phyloP scores from a whole-genome alignment of 495 filamentous ascomycete genomes.

The Pseudevernia furfuracea region DNA sequence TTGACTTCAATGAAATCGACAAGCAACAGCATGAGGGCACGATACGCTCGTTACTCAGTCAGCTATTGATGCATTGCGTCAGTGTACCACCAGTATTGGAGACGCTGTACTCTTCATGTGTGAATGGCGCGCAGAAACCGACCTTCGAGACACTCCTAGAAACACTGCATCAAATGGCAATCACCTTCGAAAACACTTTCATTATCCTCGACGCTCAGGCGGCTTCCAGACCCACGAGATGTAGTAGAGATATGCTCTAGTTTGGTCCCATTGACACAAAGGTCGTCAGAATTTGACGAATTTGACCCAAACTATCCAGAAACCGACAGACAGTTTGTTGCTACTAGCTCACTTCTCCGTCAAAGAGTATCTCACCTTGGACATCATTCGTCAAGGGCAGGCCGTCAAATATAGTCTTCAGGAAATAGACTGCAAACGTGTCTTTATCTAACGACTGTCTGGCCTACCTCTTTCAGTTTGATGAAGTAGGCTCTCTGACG shows the following conservation, averaged over 20 bases:
- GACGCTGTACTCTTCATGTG: constrained; percentile 14
- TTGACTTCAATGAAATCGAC: constrained; percentile 31
- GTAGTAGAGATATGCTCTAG: constrained; percentile 23
- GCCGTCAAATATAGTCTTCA: constrained; percentile 10
- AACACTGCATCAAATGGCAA: neutral
- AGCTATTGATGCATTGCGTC: constrained; percentile 24
- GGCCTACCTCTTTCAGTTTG: constrained; percentile 26
- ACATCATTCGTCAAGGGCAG: neutral
- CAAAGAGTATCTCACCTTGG: too few relatives aligned
- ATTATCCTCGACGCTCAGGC: constrained; percentile 28
- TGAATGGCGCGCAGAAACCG: constrained; percentile 22
- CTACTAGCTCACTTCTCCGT: too few relatives aligned
- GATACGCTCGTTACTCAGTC: constrained; percentile 29
- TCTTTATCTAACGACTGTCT: constrained; percentile 18
- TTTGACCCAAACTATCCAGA: too few relatives aligned
- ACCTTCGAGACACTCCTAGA: neutral
- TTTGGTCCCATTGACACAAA: constrained; percentile 16
- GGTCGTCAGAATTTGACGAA: too few relatives aligned
- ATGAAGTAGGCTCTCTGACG: constrained; percentile 1
- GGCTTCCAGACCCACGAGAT: constrained; percentile 16
- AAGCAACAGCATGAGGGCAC: constrained; percentile 26
- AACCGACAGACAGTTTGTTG: too few relatives aligned
- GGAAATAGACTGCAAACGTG: constrained; percentile 23
- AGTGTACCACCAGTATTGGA: constrained; percentile 13
- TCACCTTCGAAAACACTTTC: constrained; percentile 1